A percentile compares a stretch with the other conserved stretches of the same genome.
phyloP scores from a whole-genome alignment of 2,329 filamentous ascomycete genomes.

The Diaporthe ilicicola region DNA sequence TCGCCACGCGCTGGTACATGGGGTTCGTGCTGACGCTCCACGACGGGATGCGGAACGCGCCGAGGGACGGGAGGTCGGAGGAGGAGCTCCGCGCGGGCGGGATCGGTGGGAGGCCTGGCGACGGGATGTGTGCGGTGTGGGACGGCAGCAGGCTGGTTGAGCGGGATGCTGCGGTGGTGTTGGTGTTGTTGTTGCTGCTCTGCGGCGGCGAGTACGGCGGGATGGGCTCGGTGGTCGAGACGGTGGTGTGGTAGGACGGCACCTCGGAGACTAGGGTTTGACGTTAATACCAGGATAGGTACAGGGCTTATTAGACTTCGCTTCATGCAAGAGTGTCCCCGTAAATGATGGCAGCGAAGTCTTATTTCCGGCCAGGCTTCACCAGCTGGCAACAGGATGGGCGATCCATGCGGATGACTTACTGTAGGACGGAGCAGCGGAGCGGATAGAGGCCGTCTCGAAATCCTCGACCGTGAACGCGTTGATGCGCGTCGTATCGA shows the following conservation, averaged over 20 bases:
- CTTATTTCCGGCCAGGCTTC: background rate
- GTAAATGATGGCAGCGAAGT: background rate
- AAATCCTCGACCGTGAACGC: conserved; percentile 60
- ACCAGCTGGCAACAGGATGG: background rate
- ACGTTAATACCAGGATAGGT: conserved; percentile 4
- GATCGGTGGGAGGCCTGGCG: conserved; percentile 59
- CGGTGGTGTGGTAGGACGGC: conserved; percentile 68
- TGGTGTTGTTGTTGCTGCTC: background rate
- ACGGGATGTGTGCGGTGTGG: conserved; percentile 47
- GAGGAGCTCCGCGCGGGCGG: conserved; percentile 46
- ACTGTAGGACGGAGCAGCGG: conserved; percentile 74
- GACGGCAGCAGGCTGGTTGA: conserved; percentile 39
- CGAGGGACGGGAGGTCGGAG: conserved; percentile 52
- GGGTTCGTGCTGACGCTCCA: conserved; percentile 67
- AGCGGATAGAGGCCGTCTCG: conserved; percentile 73
- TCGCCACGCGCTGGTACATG: conserved; percentile 70
- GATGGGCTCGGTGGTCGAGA: conserved; percentile 53
- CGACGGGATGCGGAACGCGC: conserved; percentile 64
- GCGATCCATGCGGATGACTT: conserved; percentile 41
- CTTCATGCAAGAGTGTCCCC: background rate
- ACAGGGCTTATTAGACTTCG: background rate
- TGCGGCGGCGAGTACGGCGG: conserved; percentile 59
- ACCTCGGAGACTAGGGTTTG: conserved; percentile 64
- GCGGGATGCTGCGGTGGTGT: conserved; percentile 31
- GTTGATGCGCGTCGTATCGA: conserved; percentile 24